Evolutionary conservation across 164 flowering plant species (phyloP).

Genomic region (Buxus sempervirens): DNA sequence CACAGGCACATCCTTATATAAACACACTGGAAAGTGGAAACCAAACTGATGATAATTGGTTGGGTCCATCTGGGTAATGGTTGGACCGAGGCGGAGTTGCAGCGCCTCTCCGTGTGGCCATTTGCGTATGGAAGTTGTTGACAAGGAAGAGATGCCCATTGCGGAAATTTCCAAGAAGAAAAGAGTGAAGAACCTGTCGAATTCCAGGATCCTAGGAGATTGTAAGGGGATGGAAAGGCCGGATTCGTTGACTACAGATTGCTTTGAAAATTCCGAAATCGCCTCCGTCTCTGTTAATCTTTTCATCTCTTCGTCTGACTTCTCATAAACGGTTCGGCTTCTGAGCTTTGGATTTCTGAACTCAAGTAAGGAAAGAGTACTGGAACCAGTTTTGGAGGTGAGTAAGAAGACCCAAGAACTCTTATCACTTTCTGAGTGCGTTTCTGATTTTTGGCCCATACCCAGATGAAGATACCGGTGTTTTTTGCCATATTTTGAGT

Average conservation of each 20-base stretch:
- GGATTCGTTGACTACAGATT: constrained; percentile 36
- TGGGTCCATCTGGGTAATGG: no score
- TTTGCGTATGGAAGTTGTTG: no score
- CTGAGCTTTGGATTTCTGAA: constrained; percentile 19
- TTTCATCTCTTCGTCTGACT: constrained; percentile 19
- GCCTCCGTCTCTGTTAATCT: constrained; percentile 23
- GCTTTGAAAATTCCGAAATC: constrained; percentile 48
- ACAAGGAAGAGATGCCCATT: neutral
- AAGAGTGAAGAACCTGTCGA: constrained; percentile 2
- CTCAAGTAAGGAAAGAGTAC: neutral
- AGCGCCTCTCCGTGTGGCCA: no score
- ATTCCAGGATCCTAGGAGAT: constrained; percentile 33
- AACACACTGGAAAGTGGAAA: no score
- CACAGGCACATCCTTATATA: no score
- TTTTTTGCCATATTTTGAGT: neutral
- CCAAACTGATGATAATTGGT: no score
- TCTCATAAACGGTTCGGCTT: constrained; percentile 3
- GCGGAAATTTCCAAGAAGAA: neutral
- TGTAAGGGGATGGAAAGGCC: constrained; percentile 26
- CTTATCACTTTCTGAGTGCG: no score
- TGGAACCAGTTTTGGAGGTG: constrained; percentile 22
- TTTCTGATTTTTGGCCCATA: neutral
- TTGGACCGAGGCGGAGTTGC: no score
- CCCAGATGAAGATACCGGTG: neutral
- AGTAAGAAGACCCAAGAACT: constrained; percentile 4